Evolutionary conservation across 1,284 basidiomycete species (phyloP).

Genomic region (Ganoderma leucocontextum): DNA sequence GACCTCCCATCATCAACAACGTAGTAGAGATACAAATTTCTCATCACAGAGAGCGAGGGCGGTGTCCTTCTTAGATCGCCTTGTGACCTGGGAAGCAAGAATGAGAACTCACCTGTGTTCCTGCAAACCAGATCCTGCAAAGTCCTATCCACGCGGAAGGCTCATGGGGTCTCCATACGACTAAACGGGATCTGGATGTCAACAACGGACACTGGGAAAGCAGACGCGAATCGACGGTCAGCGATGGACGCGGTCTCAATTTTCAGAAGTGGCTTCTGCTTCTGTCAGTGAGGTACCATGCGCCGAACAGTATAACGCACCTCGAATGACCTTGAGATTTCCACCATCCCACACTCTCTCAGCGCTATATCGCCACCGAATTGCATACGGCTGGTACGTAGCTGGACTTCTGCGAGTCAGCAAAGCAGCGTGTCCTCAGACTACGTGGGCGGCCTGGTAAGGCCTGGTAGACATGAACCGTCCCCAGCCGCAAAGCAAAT

Average conservation of each 20-base stretch:
- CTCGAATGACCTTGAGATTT: background rate
- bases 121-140: background rate
- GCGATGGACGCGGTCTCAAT: background rate
- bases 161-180: background rate
- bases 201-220: background rate
- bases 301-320: background rate
- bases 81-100: background rate
- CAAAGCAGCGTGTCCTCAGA: background rate
- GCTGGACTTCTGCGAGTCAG: background rate
- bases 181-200: background rate
- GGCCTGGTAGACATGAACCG: background rate
- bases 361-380: background rate
- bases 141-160: background rate
- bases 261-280: background rate
- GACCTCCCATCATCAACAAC: slow-evolving; percentile 10
- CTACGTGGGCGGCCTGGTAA: background rate
- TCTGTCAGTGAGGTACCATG: background rate
- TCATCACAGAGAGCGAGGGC: background rate
- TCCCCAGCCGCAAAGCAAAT: background rate
- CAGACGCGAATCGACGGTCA: background rate
- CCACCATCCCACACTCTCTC: background rate
- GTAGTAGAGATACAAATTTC: slow-evolving; percentile 2
- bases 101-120: background rate
- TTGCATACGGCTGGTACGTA: background rate
- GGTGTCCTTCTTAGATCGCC: background rate